Evolutionary conservation across 2,329 filamentous ascomycete species (phyloP).

Genomic region (Sporothrix variecibatus): DNA sequence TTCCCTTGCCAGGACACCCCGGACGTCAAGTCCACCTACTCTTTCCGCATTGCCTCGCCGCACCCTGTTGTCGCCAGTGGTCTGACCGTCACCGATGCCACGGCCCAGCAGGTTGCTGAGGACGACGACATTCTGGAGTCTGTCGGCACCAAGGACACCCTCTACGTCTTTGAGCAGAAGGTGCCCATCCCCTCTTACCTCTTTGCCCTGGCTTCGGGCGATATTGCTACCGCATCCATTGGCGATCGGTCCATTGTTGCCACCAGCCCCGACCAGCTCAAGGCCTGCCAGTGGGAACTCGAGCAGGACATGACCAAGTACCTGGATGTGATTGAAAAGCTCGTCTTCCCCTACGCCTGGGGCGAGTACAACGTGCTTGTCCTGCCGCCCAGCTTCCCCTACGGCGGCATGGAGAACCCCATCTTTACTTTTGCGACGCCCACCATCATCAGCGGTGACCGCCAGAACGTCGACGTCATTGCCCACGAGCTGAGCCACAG

Average conservation of each 20-base stretch:
- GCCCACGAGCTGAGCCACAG: constrained; percentile 77
- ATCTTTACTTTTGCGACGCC: constrained; percentile 95
- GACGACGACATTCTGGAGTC: constrained; percentile 50
- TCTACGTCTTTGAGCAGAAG: constrained; percentile 85
- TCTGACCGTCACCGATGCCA: constrained; percentile 50
- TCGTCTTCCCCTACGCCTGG: constrained; percentile 89
- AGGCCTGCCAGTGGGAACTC: constrained; percentile 85
- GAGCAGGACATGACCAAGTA: constrained; percentile 89
- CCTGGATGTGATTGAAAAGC: constrained; percentile 78
- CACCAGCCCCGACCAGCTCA: constrained; percentile 83
- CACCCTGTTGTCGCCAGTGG: constrained; percentile 92
- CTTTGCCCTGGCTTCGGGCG: constrained; percentile 86
- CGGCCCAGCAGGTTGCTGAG: constrained; percentile 24
- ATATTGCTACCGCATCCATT: constrained; percentile 82
- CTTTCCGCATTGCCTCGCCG: constrained; percentile 82
- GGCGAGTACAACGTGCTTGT: constrained; percentile 93
- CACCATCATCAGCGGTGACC: constrained; percentile 86
- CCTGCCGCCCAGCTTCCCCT: constrained; percentile 85
- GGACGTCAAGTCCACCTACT: constrained; percentile 93
- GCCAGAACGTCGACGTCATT: constrained; percentile 93
- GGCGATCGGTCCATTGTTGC: constrained; percentile 83
- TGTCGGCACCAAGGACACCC: constrained; percentile 48
- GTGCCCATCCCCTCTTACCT: constrained; percentile 94
- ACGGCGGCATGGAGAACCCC: constrained; percentile 89
- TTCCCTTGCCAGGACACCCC: constrained; percentile 98